These are phyloP conservation scores for Skeletonema costatum DNA, from an alignment of 108 stramenopile species.

Conservation along the genomic window DNA sequence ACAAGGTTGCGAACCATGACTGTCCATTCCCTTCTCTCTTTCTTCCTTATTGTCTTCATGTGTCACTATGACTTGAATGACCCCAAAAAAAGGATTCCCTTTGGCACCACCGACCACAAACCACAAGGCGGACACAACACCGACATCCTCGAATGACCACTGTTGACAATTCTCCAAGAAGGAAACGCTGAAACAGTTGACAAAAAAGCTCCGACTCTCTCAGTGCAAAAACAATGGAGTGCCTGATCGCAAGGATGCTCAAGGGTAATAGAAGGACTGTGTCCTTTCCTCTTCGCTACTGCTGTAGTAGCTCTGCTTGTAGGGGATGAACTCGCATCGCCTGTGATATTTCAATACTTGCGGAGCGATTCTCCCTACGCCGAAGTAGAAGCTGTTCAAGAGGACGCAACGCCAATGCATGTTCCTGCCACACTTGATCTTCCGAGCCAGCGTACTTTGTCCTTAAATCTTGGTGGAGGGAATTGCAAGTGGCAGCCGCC, in stretches of 20 bases:
- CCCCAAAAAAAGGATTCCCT: no score
- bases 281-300: background rate
- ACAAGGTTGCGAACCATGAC: no score
- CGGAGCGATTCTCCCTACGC: background rate
- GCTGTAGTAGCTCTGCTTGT: background rate
- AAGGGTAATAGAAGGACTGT: background rate
- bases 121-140: no score
- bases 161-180: no score
- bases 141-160: no score
- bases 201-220: background rate
- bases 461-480: conserved; percentile 25
- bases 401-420: background rate
- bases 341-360: background rate
- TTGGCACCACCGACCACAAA: no score
- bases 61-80: no score
- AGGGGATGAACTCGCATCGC: background rate
- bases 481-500: conserved; percentile 40
- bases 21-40: no score
- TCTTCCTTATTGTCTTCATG: no score
- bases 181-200: no score
- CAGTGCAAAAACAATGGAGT: no score
- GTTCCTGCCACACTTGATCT: background rate
- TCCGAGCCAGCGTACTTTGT: background rate
- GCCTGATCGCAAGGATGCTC: no score
- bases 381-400: background rate